Percentiles rank a stretch among this genome's conserved stretches.
These are phyloP conservation scores for Sclerotinia trifoliorum DNA, from an alignment of 2,329 filamentous ascomycete genomes.

Conservation along the genomic window DNA sequence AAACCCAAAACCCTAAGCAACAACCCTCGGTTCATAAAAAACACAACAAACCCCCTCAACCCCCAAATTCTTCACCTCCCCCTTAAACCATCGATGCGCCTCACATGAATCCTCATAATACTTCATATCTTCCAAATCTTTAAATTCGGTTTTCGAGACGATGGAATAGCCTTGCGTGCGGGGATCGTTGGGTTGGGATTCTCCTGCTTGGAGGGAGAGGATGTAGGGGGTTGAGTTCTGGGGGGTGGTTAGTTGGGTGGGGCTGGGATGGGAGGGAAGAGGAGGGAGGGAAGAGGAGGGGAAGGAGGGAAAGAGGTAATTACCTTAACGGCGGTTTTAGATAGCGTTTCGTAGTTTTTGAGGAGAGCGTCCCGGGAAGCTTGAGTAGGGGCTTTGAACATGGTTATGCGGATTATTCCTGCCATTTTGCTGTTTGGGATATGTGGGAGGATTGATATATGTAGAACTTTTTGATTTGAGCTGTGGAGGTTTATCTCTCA, in stretches of 20 bases:
- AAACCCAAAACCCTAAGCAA: background rate
- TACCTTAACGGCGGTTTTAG: slow-evolving; percentile 46
- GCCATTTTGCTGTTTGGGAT: slow-evolving; percentile 31
- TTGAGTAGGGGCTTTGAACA: slow-evolving; percentile 53
- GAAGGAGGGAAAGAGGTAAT: background rate
- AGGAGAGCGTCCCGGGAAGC: slow-evolving; percentile 46
- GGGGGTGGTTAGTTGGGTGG: slow-evolving; percentile 40
- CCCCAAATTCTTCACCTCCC: slow-evolving; percentile 24
- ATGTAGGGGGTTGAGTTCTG: slow-evolving; percentile 61
- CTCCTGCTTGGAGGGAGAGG: slow-evolving; percentile 48
- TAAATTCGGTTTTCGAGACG: slow-evolving; percentile 53
- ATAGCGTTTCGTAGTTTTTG: slow-evolving; percentile 40
- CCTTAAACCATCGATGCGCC: slow-evolving; percentile 52
- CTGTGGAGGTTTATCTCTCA: background rate
- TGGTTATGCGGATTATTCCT: slow-evolving; percentile 49
- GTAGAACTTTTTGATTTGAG: background rate
- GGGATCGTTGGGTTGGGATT: slow-evolving; percentile 47
- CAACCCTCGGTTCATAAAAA: slow-evolving; percentile 34
- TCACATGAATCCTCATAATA: slow-evolving; percentile 58
- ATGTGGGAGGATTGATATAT: background rate
- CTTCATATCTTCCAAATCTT: slow-evolving; percentile 55
- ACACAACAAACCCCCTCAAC: slow-evolving; percentile 36
- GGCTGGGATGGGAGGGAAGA: slow-evolving; percentile 43
- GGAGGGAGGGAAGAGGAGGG: too few species aligned
- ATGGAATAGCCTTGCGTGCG: slow-evolving; percentile 56